Evolutionary conservation across 2,329 filamentous ascomycete species (phyloP).

Genomic region (Cladosporium colombiae): DNA sequence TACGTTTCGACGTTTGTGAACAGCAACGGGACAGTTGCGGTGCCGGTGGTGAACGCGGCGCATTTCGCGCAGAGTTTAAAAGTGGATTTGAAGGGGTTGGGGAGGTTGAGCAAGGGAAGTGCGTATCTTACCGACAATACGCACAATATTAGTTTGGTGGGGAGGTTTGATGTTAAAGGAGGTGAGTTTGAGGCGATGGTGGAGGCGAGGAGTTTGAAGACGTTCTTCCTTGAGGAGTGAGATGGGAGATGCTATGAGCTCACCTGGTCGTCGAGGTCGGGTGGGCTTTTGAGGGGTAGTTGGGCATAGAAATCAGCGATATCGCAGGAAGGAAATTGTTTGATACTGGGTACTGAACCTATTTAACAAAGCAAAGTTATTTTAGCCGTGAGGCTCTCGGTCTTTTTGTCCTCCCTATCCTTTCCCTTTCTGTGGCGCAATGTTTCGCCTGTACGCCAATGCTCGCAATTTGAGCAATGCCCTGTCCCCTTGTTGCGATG

Average conservation of each 20-base stretch:
- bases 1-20: slow-evolving; percentile 27
- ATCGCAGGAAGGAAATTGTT: no score
- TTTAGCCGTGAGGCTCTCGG: not conserved
- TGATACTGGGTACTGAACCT: not conserved
- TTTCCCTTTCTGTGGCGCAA: no score
- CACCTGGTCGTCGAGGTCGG: no score
- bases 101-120: not conserved
- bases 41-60: slow-evolving; percentile 30
- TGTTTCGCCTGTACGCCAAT: not conserved
- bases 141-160: slow-evolving; percentile 24
- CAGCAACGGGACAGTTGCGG: slow-evolving; percentile 28
- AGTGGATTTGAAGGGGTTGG: slow-evolving; percentile 20
- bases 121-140: slow-evolving; percentile 30
- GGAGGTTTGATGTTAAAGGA: slow-evolving; percentile 11
- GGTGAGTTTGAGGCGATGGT: slow-evolving; percentile 22
- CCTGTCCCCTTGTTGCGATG: no score
- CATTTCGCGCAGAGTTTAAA: slow-evolving; percentile 26
- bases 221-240: slow-evolving; percentile 22
- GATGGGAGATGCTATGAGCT: not conserved
- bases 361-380: not conserved
- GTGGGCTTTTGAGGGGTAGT: no score
- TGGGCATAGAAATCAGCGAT: no score
- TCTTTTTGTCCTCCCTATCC: not conserved
- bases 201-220: slow-evolving; percentile 29
- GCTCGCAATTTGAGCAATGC: no score